Percentiles rank a stretch among this genome's conserved stretches.
Conservation (phyloP, 2,329 filamentous ascomycete species). For the Aspergillus alliaceus region DNA sequence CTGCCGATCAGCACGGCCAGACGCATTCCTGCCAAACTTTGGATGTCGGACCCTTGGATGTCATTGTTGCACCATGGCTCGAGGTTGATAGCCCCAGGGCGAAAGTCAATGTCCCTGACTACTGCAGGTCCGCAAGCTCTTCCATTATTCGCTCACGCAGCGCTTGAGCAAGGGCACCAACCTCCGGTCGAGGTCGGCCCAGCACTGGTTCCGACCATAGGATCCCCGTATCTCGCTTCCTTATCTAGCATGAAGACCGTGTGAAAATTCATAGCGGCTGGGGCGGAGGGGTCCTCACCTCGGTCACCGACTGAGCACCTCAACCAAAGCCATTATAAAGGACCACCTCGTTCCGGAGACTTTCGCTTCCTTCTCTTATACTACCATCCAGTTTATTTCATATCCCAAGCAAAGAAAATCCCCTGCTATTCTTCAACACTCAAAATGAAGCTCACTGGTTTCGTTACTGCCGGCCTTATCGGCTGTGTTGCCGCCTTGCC, state of each 20-base stretch:
- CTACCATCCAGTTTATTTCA: too few species aligned
- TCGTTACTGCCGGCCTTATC: background rate
- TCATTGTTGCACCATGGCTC: background rate
- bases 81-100: background rate
- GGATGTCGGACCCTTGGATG: background rate
- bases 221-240: background rate
- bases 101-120: background rate
- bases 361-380: too few species aligned
- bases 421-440: background rate
- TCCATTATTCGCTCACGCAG: background rate
- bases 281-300: background rate
- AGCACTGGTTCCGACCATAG: background rate
- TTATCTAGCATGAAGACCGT: background rate
- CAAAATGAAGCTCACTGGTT: background rate
- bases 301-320: background rate
- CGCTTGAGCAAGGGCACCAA: background rate
- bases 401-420: background rate
- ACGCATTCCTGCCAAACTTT: constrained; percentile 1
- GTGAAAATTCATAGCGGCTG: background rate
- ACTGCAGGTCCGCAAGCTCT: background rate
- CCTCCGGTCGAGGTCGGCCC: background rate
- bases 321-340: background rate
- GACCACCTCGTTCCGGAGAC: background rate
- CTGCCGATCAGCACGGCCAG: background rate
- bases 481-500: background rate